Evolutionary conservation across 306 rosid species (phyloP).

Genomic region (Crataegus laevigata): DNA sequence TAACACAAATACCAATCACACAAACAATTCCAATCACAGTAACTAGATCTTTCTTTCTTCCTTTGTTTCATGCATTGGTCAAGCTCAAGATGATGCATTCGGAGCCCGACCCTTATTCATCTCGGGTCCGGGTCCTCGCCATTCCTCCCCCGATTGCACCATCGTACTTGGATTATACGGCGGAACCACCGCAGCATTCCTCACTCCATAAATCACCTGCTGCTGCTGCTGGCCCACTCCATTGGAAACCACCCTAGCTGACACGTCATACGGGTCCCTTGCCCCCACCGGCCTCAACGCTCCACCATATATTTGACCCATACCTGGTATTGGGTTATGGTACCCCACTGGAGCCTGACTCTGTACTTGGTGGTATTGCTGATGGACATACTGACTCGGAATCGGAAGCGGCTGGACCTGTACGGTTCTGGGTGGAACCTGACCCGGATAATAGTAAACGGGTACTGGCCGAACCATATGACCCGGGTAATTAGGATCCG

Average conservation of each 20-base stretch:
- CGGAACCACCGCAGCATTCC: conserved; percentile 14
- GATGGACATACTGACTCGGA: conserved; percentile 41
- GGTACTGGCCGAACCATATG: conserved; percentile 36
- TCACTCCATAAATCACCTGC: conserved; percentile 47
- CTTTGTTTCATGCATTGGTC: neutral
- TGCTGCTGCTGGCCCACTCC: conserved; percentile 30
- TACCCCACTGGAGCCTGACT: conserved; percentile 53
- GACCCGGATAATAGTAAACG: conserved; percentile 39
- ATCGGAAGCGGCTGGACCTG: conserved; percentile 41
- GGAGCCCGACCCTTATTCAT: conserved; percentile 36
- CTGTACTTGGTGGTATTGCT: conserved; percentile 30
- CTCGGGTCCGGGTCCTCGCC: conserved; percentile 42
- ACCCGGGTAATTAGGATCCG: conserved; percentile 33
- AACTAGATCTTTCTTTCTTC: neutral
- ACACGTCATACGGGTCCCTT: conserved; percentile 34
- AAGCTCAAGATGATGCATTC: conserved; percentile 13
- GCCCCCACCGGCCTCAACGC: conserved; percentile 36
- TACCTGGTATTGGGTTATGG: conserved; percentile 35
- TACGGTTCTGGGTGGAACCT: conserved; percentile 28
- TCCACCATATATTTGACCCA: conserved; percentile 45
- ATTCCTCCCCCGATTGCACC: conserved; percentile 37
- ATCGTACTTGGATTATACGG: conserved; percentile 33
- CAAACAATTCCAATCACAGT: conserved; percentile 1
- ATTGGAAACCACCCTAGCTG: conserved; percentile 22
- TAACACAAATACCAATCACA: neutral